phyloP scores from a whole-genome alignment of 176 grass and related monocot species.

The Triticum monococcum region DNA sequence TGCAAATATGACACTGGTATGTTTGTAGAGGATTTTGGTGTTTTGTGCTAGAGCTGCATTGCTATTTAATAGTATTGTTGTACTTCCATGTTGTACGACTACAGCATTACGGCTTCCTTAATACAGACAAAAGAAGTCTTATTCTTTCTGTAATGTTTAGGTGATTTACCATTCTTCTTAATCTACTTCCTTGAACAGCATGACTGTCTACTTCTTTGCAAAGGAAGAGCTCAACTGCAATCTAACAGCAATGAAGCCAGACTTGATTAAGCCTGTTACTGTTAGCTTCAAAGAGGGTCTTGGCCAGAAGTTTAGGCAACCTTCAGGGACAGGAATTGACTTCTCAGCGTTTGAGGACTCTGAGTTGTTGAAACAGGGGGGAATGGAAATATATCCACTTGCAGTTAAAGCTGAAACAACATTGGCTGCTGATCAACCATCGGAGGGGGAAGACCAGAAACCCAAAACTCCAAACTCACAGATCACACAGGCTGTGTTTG shows the following conservation, averaged over 20 bases:
- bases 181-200: conserved; percentile 68
- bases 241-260: conserved; percentile 56
- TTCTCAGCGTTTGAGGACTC: conserved; percentile 73
- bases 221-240: conserved; percentile 84
- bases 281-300: conserved; percentile 87
- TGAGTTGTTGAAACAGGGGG: conserved; percentile 62
- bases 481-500: conserved; percentile 93
- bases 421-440: conserved; percentile 35
- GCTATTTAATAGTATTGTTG: background rate
- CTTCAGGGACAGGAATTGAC: conserved; percentile 88
- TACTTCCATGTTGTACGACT: background rate
- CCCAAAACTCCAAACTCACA: conserved; percentile 69
- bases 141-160: background rate
- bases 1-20: background rate
- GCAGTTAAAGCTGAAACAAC: conserved; percentile 91
- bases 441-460: conserved; percentile 57
- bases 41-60: background rate
- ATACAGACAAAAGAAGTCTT: background rate
- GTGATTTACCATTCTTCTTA: conserved; percentile 27
- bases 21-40: conserved; percentile 4
- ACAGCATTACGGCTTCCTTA: background rate
- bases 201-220: conserved; percentile 90
- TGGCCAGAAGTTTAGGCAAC: conserved; percentile 89
- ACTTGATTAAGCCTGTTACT: conserved; percentile 69
- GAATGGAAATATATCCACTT: conserved; percentile 78